Evolutionary conservation across 257 asterid genomes (phyloP), one percentile per base, ranked within the genome.

Genomic region (Solanum virginianum): DNA sequence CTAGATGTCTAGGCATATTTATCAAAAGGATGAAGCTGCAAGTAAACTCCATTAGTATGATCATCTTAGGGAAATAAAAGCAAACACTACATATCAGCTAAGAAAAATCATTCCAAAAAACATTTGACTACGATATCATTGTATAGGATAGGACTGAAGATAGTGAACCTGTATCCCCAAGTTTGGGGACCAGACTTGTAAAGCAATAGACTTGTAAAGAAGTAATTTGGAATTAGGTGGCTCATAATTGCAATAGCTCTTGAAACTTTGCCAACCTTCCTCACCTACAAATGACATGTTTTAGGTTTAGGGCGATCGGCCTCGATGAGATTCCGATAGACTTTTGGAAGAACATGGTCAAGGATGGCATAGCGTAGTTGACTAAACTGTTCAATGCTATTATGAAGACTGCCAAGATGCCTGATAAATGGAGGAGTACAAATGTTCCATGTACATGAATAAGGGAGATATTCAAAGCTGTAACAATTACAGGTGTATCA

Each of bases 201-300:
- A 80, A 97, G 97, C 43, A 97, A 88, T 90, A 95, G 84, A 29
- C 32, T 29, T 29, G 32, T 29, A 29, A 29, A 29, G 32, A 29
- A 29, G 3, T 29, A 3, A 83, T 86, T 95, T 74, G 99, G 99
- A 82, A 95, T 94, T 17, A 98, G 97, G 87, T 95, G 98, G 92
- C 99, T 95, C 99, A 95, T 94, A 84, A 95, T 95, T 86, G 92
- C 98, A 63, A 95, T 94, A 71, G 98, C 98, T 92, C 98, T 92
- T 65, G 97, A 93, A 57, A 95, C 98, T 88, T 92, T 95, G 84
- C 98, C 97, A 60, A 95, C 96, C 91, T 92, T 95, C 89, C 93
- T 89, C 66, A 89, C 95, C 98, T 95, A 91, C 85, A 77, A 56
- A 70, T 20, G 79, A 39, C 59, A 16, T 53, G 17, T 59, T 54